Conservation (phyloP, 768 basidiomycete genomes). For the Coprinellus micaceus region DNA sequence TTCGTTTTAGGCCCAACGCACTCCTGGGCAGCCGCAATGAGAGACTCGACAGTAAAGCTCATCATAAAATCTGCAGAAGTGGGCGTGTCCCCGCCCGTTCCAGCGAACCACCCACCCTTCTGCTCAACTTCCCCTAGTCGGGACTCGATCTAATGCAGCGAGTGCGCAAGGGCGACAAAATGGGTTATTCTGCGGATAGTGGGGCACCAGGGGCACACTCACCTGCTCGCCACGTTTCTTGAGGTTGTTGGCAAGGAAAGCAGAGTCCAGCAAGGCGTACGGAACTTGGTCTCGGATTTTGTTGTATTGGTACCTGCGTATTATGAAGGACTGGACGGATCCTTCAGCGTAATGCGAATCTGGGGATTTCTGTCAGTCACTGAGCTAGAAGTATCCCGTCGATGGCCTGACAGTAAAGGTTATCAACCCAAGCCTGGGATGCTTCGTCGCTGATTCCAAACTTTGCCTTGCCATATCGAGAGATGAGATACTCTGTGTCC, state of each 20-base stretch:
- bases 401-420: slow-evolving; percentile 31
- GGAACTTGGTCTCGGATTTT: slow-evolving; percentile 28
- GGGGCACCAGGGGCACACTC: background rate
- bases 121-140: background rate
- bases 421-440: slow-evolving; percentile 27
- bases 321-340: slow-evolving; percentile 37
- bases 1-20: slow-evolving; percentile 8
- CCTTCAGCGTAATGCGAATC: slow-evolving; percentile 41
- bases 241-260: background rate
- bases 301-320: slow-evolving; percentile 31
- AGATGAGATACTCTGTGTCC: slow-evolving; percentile 38
- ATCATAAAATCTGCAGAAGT: slow-evolving; percentile 33
- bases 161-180: background rate
- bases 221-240: slow-evolving; percentile 6
- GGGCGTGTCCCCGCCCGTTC: slow-evolving; percentile 20
- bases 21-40: slow-evolving; percentile 8
- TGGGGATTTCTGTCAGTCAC: slow-evolving; percentile 10
- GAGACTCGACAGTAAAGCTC: slow-evolving; percentile 22
- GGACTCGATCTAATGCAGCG: background rate
- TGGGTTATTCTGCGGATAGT: background rate
- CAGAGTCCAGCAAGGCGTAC: slow-evolving; percentile 13
- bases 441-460: slow-evolving; percentile 15
- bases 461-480: slow-evolving; percentile 34
- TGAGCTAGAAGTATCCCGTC: background rate
- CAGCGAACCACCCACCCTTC: slow-evolving; percentile 18